Evolutionary conservation across 106 monocot genomes (phyloP), one percentile per base, ranked within the genome.

Genomic region (Agapanthus africanus): DNA sequence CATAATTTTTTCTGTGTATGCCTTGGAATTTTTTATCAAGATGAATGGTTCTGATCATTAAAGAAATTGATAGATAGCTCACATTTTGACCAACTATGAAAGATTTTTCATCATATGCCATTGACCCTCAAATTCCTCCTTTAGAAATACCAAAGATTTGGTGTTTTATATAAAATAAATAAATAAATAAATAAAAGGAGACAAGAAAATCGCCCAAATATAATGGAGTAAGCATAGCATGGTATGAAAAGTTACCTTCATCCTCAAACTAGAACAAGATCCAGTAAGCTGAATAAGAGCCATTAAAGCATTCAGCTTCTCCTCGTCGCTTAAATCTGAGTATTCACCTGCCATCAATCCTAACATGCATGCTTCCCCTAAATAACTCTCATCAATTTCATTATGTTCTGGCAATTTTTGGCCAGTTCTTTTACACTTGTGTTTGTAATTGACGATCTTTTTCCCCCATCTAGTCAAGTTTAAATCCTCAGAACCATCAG

Each of bases 281-380:
- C 68, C 71, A 72, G 80, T 71, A 41, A 95, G 81, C 72, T 91
- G 86, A 61, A 88, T 77, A 18, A 91, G 76, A 52, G 88, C 81
- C 57, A 74, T 68, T 61, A 95, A 76, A 56, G 79, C 84, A 80
- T 91, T 84, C 59, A 95, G 71, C 81, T 95, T 95, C 75, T 95
- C 95, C 46, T 88, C 95, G 49, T 78, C 80, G 71, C 88, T 91
- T 74, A 95, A 74, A 76, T 88, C 69, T 16, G 88, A 91, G 70
- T 91, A 95, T 64, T 91, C 91, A 50, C 95, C 88, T 71, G 91
- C 95, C 88, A 95, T 86, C 73, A 95, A 71, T 40, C 91, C 91
- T 34, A 82, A 76, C 30, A 86, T 50, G 86, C 95, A 95, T 69
- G 86, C 83, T 73, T 91, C 95, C 14, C 95, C 91, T 36, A 80